Percentiles rank a stretch among this genome's conserved stretches.
Conservation (phyloP, 2,329 filamentous ascomycete species). For the Cryphonectria radicalis region DNA sequence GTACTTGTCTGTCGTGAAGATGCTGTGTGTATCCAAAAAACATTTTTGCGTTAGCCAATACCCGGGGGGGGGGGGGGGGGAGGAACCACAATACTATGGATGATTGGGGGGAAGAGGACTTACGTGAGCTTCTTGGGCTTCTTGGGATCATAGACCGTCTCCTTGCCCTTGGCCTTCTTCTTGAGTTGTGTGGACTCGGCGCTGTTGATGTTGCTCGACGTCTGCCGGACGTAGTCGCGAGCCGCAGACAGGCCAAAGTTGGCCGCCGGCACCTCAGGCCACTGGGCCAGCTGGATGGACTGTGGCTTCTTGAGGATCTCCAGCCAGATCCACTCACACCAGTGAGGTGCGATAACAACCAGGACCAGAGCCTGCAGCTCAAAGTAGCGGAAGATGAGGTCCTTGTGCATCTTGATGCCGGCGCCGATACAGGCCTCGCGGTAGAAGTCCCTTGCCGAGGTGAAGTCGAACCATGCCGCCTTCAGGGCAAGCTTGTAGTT, state of each 20-base stretch:
- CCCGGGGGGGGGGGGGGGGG: neutral
- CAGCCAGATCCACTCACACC: slow-evolving; percentile 91
- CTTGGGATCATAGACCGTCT: slow-evolving; percentile 82
- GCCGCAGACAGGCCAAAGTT: slow-evolving; percentile 74
- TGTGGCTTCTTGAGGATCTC: slow-evolving; percentile 80
- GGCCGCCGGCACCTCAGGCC: slow-evolving; percentile 69
- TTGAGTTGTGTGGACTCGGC: slow-evolving; percentile 83
- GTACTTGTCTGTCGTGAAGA: slow-evolving; percentile 80
- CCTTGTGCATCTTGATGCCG: slow-evolving; percentile 84
- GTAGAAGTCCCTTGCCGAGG: slow-evolving; percentile 86
- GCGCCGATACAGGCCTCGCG: slow-evolving; percentile 79
- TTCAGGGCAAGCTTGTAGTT: slow-evolving; percentile 88
- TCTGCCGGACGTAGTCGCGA: slow-evolving; percentile 67
- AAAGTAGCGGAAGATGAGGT: slow-evolving; percentile 78
- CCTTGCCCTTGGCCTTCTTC: slow-evolving; percentile 92
- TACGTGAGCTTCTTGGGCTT: slow-evolving; percentile 84
- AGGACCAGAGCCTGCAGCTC: slow-evolving; percentile 85
- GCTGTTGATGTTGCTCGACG: slow-evolving; percentile 79
- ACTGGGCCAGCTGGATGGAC: slow-evolving; percentile 79
- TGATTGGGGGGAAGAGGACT: neutral
- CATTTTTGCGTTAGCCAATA: slow-evolving; percentile 3
- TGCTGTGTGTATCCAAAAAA: slow-evolving; percentile 36
- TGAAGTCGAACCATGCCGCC: slow-evolving; percentile 87
- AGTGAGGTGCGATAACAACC: slow-evolving; percentile 86
- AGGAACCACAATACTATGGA: neutral